phyloP scores from a whole-genome alignment of 768 basidiomycete species.

The Tubosaeta sp. region DNA sequence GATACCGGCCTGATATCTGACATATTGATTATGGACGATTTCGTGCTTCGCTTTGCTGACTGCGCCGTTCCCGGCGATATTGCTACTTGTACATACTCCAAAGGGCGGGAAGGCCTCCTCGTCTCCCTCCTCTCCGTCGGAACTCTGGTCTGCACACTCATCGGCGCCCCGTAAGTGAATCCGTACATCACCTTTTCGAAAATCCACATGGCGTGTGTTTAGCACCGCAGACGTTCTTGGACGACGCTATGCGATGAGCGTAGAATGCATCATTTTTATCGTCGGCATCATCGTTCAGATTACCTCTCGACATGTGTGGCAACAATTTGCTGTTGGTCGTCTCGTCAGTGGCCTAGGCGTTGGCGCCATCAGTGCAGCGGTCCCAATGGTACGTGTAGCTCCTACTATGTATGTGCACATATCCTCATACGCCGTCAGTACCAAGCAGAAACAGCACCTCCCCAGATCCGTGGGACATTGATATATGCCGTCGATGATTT shows the following conservation, averaged over 20 bases:
- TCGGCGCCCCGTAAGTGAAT: slow-evolving; percentile 53
- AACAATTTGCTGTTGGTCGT: slow-evolving; percentile 64
- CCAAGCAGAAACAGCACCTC: slow-evolving; percentile 69
- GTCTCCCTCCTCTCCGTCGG: slow-evolving; percentile 69
- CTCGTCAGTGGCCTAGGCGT: slow-evolving; percentile 64
- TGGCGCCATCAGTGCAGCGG: slow-evolving; percentile 62
- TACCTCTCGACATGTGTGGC: slow-evolving; percentile 48
- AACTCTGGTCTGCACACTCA: slow-evolving; percentile 57
- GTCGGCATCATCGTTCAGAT: slow-evolving; percentile 63
- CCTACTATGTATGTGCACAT: slow-evolving; percentile 1
- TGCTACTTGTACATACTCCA: slow-evolving; percentile 48
- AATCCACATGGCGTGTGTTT: slow-evolving; percentile 1
- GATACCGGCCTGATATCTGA: slow-evolving; percentile 79
- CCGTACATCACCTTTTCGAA: not conserved
- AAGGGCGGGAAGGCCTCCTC: slow-evolving; percentile 59
- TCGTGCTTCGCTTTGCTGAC: slow-evolving; percentile 56
- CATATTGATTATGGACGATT: slow-evolving; percentile 70
- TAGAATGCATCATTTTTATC: slow-evolving; percentile 53
- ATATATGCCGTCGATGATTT: slow-evolving; percentile 30
- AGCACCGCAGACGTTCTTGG: slow-evolving; percentile 64
- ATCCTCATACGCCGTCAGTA: slow-evolving; percentile 35
- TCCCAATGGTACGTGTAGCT: slow-evolving; percentile 47
- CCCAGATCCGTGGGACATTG: slow-evolving; percentile 65
- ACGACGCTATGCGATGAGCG: slow-evolving; percentile 59
- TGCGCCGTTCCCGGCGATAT: slow-evolving; percentile 39